These are phyloP conservation scores for Forsythia suspensa DNA, from an alignment of 257 asterid genomes.

Conservation along the genomic window DNA sequence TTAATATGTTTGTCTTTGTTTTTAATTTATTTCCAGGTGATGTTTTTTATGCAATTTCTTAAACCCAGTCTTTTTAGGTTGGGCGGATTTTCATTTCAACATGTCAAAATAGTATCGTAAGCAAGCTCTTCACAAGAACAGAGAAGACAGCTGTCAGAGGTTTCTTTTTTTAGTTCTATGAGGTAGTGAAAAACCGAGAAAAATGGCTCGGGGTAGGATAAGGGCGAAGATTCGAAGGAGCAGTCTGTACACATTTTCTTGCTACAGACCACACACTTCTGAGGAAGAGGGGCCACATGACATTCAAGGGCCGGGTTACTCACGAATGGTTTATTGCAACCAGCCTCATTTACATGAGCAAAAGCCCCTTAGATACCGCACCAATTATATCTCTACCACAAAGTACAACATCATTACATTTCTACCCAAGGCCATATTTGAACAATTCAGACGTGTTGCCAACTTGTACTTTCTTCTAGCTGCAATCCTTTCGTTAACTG, in stretches of 20 bases:
- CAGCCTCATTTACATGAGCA: slow-evolving; percentile 67
- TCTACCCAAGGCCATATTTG: slow-evolving; percentile 89
- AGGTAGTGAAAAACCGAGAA: slow-evolving; percentile 12
- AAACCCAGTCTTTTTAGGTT: slow-evolving; percentile 9
- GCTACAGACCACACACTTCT: slow-evolving; percentile 49
- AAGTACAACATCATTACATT: slow-evolving; percentile 84
- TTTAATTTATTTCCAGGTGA: slow-evolving; percentile 33
- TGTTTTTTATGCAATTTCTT: slow-evolving; percentile 19
- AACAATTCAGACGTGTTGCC: slow-evolving; percentile 95
- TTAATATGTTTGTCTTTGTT: slow-evolving; percentile 11
- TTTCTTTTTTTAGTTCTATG: slow-evolving; percentile 25
- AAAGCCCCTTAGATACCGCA: slow-evolving; percentile 68
- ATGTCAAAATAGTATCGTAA: slow-evolving; percentile 18
- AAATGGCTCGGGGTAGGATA: slow-evolving; percentile 73
- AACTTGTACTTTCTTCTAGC: slow-evolving; percentile 90
- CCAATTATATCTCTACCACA: slow-evolving; percentile 81
- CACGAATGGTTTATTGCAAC: slow-evolving; percentile 80
- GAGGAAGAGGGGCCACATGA: slow-evolving; percentile 51
- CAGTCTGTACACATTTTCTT: slow-evolving; percentile 76
- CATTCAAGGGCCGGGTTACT: slow-evolving; percentile 76
- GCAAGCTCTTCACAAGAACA: slow-evolving; percentile 38
- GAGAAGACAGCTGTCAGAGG: slow-evolving; percentile 36
- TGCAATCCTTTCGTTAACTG: slow-evolving; percentile 79
- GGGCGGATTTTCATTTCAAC: slow-evolving; percentile 24
- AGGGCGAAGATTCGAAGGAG: slow-evolving; percentile 81